A percentile compares a stretch with the other conserved stretches of the same genome.
Conservation (phyloP, 495 filamentous ascomycete genomes). For the Eremomyces bilateralis region DNA sequence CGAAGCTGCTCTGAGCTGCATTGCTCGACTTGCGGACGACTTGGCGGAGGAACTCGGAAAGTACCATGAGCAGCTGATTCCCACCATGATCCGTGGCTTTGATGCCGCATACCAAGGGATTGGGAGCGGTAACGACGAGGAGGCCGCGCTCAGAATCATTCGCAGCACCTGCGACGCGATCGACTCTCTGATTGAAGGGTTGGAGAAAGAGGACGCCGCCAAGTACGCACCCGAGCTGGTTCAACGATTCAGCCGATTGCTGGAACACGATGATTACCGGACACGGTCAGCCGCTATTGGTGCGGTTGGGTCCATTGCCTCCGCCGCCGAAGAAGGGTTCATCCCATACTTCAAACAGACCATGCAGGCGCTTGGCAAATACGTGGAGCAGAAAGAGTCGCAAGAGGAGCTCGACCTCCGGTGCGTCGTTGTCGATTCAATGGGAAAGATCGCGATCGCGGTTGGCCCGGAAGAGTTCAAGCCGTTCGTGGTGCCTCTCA, state of each 20-base stretch:
- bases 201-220: slow-evolving; percentile 52
- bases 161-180: slow-evolving; percentile 78
- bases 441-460: slow-evolving; percentile 77
- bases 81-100: slow-evolving; percentile 66
- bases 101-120: slow-evolving; percentile 41
- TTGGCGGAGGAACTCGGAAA: slow-evolving; percentile 69
- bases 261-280: slow-evolving; percentile 65
- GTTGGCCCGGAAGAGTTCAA: slow-evolving; percentile 75
- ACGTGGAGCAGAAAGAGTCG: slow-evolving; percentile 65
- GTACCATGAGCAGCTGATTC: slow-evolving; percentile 65
- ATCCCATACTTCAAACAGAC: slow-evolving; percentile 72
- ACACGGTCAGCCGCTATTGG: slow-evolving; percentile 75
- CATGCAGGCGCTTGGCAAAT: slow-evolving; percentile 67
- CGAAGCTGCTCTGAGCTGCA: slow-evolving; percentile 62
- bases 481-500: slow-evolving; percentile 70
- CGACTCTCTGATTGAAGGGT: slow-evolving; percentile 72
- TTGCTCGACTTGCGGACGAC: slow-evolving; percentile 80
- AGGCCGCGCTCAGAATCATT: slow-evolving; percentile 63
- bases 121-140: slow-evolving; percentile 25
- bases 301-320: slow-evolving; percentile 76
- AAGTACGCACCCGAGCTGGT: slow-evolving; percentile 66
- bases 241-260: slow-evolving; percentile 57
- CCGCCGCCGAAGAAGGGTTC: slow-evolving; percentile 62
- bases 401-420: slow-evolving; percentile 80
- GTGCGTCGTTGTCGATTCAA: slow-evolving; percentile 69